Base-by-base conservation (phyloP, 176 grass and related monocot genomes). In the Poa annua region DNA sequence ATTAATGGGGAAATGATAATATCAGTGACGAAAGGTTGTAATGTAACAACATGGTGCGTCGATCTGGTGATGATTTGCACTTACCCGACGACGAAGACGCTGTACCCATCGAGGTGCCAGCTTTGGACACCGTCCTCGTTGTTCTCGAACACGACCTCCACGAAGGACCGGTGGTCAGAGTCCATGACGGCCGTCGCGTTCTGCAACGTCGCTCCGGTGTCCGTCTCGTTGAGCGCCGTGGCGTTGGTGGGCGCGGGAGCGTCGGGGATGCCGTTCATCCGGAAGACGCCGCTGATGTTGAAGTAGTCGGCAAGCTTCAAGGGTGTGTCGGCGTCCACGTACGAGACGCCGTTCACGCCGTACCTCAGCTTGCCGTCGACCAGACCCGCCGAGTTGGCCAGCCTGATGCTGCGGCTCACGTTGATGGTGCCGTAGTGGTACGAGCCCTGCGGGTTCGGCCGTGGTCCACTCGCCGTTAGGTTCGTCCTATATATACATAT, bases 351-450 rank as follows among this genome's bases (percentile, higher is more conserved):
- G 80, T 98, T 98, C 70, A 98, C 95, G 3, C 88, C 92, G 26
- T 93, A 91, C 17, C 88, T 80, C 65, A 38, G 86, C 88, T 88
- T 93, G 62, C 90, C 88, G 49, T 44, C 70, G n/a, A 88, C 76
- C 36, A 2, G 36, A 35, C 75, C 84, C 29, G 87, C 85, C 17
- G 92, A 88, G 90, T 63, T 95, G 36, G 88, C 86, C 19, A 98
- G 80, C 48, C 87, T 80, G 75, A 98, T 85, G 75, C 90, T 91
- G 15, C 96, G 88, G 16, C 79, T 93, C 81, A 98, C 88, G 54
- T 91, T 91, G 72, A 98, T 95, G 14, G 84, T 86, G 11, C 96
- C 96, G 53, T 95, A 98, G 88, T 88, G 96, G 83, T 98, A 98
- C 3, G 92, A 95, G 9, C 96, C 96, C 68, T 98, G 96, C 20